Percentiles rank a stretch among this genome's conserved stretches.
phyloP scores from a whole-genome alignment of 1,139 yeast species.

The Hanseniaspora uvarum region DNA sequence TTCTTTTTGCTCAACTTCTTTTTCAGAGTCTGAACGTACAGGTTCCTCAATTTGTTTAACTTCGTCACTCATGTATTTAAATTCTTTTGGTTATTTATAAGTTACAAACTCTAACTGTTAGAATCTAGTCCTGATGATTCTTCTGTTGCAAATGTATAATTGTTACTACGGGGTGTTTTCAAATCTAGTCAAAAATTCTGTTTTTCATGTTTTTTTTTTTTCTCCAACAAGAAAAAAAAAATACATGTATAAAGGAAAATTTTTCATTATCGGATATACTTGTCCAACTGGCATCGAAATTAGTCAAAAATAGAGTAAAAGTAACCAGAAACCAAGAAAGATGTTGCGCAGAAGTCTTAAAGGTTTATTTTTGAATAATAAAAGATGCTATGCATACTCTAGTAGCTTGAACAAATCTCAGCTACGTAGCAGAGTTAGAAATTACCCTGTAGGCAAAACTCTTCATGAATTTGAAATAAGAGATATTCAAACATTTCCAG shows the following conservation, averaged over 20 bases:
- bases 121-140: too few species aligned
- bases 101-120: too few species aligned
- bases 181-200: neutral
- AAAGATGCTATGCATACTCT: neutral
- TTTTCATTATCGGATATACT: neutral
- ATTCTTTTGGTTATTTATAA: neutral
- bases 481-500: slow-evolving; percentile 63
- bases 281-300: too few species aligned
- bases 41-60: neutral
- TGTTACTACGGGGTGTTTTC: neutral
- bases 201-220: neutral
- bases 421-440: slow-evolving; percentile 28
- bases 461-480: slow-evolving; percentile 56
- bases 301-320: neutral
- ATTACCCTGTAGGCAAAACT: slow-evolving; percentile 54
- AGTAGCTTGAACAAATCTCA: neutral
- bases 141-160: neutral
- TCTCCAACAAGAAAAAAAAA: neutral
- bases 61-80: neutral
- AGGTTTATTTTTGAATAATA: neutral
- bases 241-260: too few species aligned
- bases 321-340: neutral
- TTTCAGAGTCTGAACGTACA: neutral
- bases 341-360: neutral
- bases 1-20: neutral